Base-by-base conservation (phyloP, 2,329 filamentous ascomycete genomes). In the Cadophora sp. region DNA sequence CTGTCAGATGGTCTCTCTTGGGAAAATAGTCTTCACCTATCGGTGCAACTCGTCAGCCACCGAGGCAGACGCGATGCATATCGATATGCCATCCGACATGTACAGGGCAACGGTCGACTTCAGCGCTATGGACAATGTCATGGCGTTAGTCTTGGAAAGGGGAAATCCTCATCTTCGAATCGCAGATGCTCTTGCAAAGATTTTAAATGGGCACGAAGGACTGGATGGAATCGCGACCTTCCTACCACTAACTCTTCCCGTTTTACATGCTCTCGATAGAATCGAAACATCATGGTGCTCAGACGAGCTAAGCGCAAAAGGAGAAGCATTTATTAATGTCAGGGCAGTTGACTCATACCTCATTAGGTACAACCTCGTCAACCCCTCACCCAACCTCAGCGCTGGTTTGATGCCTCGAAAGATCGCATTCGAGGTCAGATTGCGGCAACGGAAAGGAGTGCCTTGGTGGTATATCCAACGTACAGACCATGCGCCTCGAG, bases 11-110 rank as follows among this genome's bases (percentile, higher is more conserved):
- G 83, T 91, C 65, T 88, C 86, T 19, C 82, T 95, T 65, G 82
- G 83, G 72, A 83, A 86, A 69, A 85, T 96, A 6, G 81, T 85
- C 2, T 93, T 96, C 77, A 86, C 83, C n/a, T 97, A 96, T 77
- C 83, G 82, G 63, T 73, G 67, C 61, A 24, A 68, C 64, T 64
- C 71, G n/a, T 68, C 73, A 34, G 68, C 62, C 0, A 69, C 74
- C 24, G 59, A 68, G 12, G 63, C 53, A 40, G 69, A 74, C 53
- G 55, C 70, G 27, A 69, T 72, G 68, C 66, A 69, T n/a, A 55
- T 69, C 68, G 34, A 68, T 46, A 51, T 67, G 64, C 68, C 24
- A 66, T 31, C 72, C 53, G 31, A 67, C 24, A 22, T 53, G 26
- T 86, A 86, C 83, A 83, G 80, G 68, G 88, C 89, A 2, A 82